These are phyloP conservation scores for Sugiyamaella mastotermitis DNA, from an alignment of 805 yeast genomes.

Conservation along the genomic window DNA sequence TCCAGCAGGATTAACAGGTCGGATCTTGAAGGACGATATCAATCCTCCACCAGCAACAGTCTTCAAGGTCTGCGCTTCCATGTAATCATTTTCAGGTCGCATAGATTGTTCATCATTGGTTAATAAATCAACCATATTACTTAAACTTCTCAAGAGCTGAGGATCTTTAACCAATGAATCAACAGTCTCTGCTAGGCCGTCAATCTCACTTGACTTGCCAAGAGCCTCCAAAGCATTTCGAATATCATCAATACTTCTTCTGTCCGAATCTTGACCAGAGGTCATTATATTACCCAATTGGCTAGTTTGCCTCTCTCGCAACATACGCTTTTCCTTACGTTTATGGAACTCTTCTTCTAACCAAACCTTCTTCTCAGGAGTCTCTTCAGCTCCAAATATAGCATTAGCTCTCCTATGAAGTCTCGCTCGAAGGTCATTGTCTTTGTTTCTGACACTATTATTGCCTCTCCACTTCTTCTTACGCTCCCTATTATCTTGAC, in stretches of 20 bases:
- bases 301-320: slow-evolving; percentile 28
- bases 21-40: slow-evolving; percentile 12
- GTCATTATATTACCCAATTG: background rate
- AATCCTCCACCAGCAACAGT: slow-evolving; percentile 7
- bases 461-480: slow-evolving; percentile 81
- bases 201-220: slow-evolving; percentile 20
- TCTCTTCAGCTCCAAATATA: slow-evolving; percentile 56
- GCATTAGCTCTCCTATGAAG: slow-evolving; percentile 64
- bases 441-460: slow-evolving; percentile 75
- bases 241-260: slow-evolving; percentile 1
- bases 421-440: slow-evolving; percentile 77
- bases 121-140: slow-evolving; percentile 17
- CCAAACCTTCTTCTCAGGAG: slow-evolving; percentile 59
- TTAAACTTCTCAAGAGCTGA: slow-evolving; percentile 20
- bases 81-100: background rate
- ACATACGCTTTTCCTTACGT: slow-evolving; percentile 55
- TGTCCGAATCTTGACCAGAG: no score
- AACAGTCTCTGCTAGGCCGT: slow-evolving; percentile 22
- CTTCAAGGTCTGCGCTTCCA: background rate
- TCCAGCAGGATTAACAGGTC: background rate
- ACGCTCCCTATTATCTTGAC: slow-evolving; percentile 67
- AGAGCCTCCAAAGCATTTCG: slow-evolving; percentile 23
- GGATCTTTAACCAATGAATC: slow-evolving; percentile 24
- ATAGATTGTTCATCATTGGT: slow-evolving; percentile 8
- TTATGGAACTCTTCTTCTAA: slow-evolving; percentile 63